These are phyloP conservation scores for Nicotiana sylvestris DNA, from an alignment of 257 asterid genomes.

Conservation along the genomic window DNA sequence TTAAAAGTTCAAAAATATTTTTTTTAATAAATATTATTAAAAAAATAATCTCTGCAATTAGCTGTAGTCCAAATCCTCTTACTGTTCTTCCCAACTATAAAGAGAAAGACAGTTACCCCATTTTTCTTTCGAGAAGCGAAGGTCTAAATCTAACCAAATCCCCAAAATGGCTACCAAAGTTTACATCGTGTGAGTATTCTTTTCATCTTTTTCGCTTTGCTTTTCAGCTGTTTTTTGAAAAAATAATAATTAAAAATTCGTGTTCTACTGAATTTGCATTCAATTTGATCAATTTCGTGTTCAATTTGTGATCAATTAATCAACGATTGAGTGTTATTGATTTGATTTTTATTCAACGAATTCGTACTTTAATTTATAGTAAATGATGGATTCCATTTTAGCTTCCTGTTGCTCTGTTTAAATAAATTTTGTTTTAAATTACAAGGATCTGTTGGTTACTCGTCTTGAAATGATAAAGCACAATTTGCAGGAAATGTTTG, in stretches of 20 bases:
- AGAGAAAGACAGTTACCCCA: not conserved
- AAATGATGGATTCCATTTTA: not conserved
- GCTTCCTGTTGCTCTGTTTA: not conserved
- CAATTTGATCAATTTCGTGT: not conserved
- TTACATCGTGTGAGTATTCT: conserved; percentile 59
- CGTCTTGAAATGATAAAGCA: not conserved
- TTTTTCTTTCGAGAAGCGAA: not conserved
- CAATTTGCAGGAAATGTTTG: not conserved
- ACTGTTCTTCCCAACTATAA: too few species aligned
- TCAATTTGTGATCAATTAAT: not conserved
- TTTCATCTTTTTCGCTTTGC: not conserved
- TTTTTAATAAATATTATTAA: too few species aligned
- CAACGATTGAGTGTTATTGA: not conserved
- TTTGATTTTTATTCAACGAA: not conserved
- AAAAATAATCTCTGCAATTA: too few species aligned
- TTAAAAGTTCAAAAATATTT: too few species aligned
- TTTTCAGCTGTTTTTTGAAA: not conserved
- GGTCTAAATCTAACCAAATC: not conserved
- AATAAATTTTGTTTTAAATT: not conserved
- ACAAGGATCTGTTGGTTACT: not conserved
- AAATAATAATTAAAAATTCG: not conserved
- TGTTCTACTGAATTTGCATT: not conserved
- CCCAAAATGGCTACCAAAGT: conserved; percentile 57
- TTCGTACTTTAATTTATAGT: not conserved
- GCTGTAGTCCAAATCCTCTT: too few species aligned